phyloP scores from a whole-genome alignment of 2,329 filamentous ascomycete genomes.

The Daldinia sp. region DNA sequence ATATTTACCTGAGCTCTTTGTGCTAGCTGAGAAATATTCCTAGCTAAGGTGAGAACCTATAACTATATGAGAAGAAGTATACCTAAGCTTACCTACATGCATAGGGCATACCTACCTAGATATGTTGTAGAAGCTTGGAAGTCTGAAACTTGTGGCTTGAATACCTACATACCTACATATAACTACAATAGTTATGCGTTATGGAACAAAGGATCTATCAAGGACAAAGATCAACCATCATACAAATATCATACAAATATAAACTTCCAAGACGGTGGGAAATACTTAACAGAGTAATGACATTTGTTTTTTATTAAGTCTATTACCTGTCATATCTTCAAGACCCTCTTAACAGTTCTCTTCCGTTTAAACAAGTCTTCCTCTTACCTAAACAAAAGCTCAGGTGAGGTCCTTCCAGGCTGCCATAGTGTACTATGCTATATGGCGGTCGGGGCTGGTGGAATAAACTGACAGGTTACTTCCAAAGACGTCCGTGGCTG shows the following conservation, averaged over 20 bases:
- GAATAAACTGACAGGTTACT: conserved; percentile 27
- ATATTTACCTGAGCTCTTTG: conserved; percentile 12
- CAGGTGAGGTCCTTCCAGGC: neutral
- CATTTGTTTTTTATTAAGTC: neutral
- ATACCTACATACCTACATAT: neutral
- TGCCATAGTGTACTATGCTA: neutral
- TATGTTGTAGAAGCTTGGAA: neutral
- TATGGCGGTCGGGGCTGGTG: conserved; percentile 21
- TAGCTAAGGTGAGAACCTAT: neutral
- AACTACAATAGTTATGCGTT: too few relatives aligned
- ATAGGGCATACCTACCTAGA: too few relatives aligned
- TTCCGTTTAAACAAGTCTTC: neutral
- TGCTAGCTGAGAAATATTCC: conserved; percentile 2
- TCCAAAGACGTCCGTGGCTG: conserved; percentile 29
- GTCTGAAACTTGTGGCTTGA: neutral
- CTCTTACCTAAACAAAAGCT: neutral
- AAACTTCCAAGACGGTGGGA: neutral
- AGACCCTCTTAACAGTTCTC: neutral
- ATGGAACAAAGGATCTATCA: neutral
- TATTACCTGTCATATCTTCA: neutral
- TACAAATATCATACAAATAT: neutral
- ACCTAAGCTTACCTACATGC: neutral
- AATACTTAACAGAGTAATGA: neutral
- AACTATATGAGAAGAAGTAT: neutral
- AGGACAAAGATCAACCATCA: neutral